A percentile compares a stretch with the other conserved stretches of the same genome.
These are phyloP conservation scores for Wickerhamomyces silvicola DNA, from an alignment of 805 yeast genomes.

Conservation along the genomic window DNA sequence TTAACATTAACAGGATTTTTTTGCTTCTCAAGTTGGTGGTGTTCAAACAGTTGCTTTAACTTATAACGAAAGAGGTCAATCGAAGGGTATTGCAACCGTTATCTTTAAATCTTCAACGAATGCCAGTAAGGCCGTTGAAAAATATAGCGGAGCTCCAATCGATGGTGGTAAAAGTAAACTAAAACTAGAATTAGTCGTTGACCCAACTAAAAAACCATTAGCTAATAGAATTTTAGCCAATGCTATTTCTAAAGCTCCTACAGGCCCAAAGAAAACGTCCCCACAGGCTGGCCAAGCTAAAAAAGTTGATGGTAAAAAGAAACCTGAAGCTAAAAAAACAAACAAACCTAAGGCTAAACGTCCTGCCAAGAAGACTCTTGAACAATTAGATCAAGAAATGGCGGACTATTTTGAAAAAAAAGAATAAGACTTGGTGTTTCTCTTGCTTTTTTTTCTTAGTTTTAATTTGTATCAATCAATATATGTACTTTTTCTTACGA, in stretches of 20 bases:
- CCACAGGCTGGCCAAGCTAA: constrained; percentile 4
- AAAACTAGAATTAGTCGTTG: constrained; percentile 76
- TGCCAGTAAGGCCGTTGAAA: constrained; percentile 75
- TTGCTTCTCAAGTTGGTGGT: constrained; percentile 82
- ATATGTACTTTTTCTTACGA: too few relatives aligned
- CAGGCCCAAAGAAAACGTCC: constrained; percentile 16
- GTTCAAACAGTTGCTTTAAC: constrained; percentile 63
- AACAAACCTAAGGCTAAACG: constrained; percentile 27
- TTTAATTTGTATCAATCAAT: background rate
- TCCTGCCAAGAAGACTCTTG: constrained; percentile 69
- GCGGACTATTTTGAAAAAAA: constrained; percentile 77
- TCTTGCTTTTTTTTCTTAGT: background rate
- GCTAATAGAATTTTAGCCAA: constrained; percentile 65
- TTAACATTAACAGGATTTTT: constrained; percentile 63
- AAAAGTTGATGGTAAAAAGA: constrained; percentile 6
- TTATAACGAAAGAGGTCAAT: constrained; percentile 83
- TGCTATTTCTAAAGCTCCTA: constrained; percentile 20
- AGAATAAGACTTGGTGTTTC: constrained; percentile 17
- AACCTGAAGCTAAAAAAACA: constrained; percentile 4
- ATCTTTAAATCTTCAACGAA: constrained; percentile 60
- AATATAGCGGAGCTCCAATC: constrained; percentile 88
- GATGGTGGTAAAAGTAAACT: constrained; percentile 78
- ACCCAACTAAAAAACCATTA: constrained; percentile 73
- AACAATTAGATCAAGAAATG: constrained; percentile 97
- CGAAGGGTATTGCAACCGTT: constrained; percentile 88